phyloP scores from a whole-genome alignment of 2,329 filamentous ascomycete species.

The Botrytis galanthina region DNA sequence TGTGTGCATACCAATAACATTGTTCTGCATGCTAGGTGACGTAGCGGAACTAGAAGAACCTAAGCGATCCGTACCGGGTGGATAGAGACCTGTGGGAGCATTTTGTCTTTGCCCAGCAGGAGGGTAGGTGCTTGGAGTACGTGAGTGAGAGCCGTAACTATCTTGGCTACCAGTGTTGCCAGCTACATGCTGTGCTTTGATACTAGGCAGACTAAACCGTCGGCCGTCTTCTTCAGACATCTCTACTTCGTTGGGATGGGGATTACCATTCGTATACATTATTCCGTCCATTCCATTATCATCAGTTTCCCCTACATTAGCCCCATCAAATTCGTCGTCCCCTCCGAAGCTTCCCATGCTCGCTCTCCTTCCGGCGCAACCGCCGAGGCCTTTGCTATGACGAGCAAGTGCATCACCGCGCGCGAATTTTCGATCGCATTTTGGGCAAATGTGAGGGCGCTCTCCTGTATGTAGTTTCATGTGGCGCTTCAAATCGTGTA shows the following conservation, averaged over 20 bases:
- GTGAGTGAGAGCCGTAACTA: slow-evolving; percentile 55
- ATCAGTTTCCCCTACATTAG: slow-evolving; percentile 51
- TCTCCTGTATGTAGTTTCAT: slow-evolving; percentile 96
- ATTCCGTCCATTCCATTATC: slow-evolving; percentile 57
- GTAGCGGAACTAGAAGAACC: slow-evolving; percentile 50
- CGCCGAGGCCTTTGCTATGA: slow-evolving; percentile 92
- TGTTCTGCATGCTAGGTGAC: slow-evolving; percentile 48
- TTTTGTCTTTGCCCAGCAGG: slow-evolving; percentile 57
- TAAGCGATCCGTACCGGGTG: slow-evolving; percentile 58
- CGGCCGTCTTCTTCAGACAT: slow-evolving; percentile 58
- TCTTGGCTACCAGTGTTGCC: slow-evolving; percentile 40
- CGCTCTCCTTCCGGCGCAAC: slow-evolving; percentile 85
- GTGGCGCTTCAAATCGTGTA: slow-evolving; percentile 94
- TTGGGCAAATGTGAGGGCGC: slow-evolving; percentile 89
- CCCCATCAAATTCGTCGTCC: slow-evolving; percentile 68
- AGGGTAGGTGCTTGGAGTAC: slow-evolving; percentile 73
- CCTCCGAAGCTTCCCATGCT: slow-evolving; percentile 81
- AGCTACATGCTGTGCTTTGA: slow-evolving; percentile 69
- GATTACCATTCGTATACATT: slow-evolving; percentile 46
- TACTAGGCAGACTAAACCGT: slow-evolving; percentile 69
- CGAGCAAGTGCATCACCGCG: slow-evolving; percentile 91
- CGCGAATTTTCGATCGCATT: slow-evolving; percentile 92
- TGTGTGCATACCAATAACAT: slow-evolving; percentile 44
- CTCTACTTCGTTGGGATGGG: slow-evolving; percentile 59
- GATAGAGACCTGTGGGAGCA: slow-evolving; percentile 54